Percentiles rank a stretch among this genome's conserved stretches.
Evolutionary conservation across 768 basidiomycete genomes (phyloP).

Genomic region (Tylopilus cervinicoccineus): DNA sequence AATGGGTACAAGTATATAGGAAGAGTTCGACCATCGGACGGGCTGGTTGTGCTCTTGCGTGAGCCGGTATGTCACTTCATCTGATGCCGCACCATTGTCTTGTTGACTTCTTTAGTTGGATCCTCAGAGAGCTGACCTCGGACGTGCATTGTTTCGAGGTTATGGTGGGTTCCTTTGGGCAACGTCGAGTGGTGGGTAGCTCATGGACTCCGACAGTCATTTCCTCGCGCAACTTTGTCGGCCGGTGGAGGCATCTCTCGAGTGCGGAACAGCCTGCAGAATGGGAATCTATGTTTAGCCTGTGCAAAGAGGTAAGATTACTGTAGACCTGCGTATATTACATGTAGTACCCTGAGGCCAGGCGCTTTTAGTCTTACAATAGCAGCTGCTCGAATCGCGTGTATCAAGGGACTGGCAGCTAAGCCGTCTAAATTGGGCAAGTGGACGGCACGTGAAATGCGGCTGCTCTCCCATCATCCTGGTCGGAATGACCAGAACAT

Average conservation of each 20-base stretch:
- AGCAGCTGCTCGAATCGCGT: background rate
- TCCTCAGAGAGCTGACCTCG: conserved; percentile 26
- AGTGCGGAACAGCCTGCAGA: conserved; percentile 33
- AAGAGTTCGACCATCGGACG: conserved; percentile 55
- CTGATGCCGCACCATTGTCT: background rate
- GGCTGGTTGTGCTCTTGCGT: conserved; percentile 50
- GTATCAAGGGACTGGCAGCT: conserved; percentile 3
- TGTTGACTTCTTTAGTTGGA: conserved; percentile 18
- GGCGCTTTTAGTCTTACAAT: no score
- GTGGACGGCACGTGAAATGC: background rate
- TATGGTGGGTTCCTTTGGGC: conserved; percentile 34
- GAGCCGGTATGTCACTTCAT: conserved; percentile 41
- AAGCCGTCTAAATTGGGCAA: conserved; percentile 7
- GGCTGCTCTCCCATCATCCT: no score
- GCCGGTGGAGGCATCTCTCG: conserved; percentile 39
- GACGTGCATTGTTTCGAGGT: conserved; percentile 43
- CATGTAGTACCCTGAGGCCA: background rate
- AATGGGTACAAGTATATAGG: conserved; percentile 53
- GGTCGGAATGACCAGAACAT: conserved; percentile 17
- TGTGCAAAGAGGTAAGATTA: conserved; percentile 38
- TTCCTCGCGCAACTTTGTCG: conserved; percentile 50
- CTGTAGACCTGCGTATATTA: conserved; percentile 2
- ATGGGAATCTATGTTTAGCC: conserved; percentile 53
- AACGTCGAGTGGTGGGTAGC: background rate
- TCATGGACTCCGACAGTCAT: conserved; percentile 35